phyloP scores from a whole-genome alignment of 78 protist species.

The Dictyostelium firmibasis region DNA sequence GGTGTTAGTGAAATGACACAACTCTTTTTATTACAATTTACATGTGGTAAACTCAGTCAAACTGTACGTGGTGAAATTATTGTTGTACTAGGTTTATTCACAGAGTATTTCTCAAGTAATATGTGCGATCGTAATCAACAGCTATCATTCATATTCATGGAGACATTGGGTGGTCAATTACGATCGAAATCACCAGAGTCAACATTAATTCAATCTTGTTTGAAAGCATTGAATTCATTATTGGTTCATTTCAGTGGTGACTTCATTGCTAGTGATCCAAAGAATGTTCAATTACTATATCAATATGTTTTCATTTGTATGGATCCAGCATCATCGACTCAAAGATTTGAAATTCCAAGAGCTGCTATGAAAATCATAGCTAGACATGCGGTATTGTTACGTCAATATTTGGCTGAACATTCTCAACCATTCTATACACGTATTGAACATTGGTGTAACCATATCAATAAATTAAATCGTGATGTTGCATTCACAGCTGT shows the following conservation, averaged over 20 bases:
- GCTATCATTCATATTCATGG: conserved; percentile 42
- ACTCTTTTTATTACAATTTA: conserved; percentile 34
- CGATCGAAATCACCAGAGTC: conserved; percentile 50
- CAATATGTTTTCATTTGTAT: conserved; percentile 54
- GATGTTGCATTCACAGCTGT: conserved; percentile 73
- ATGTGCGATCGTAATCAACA: conserved; percentile 53
- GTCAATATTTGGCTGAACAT: conserved; percentile 78
- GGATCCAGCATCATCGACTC: conserved; percentile 34
- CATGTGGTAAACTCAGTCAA: conserved; percentile 76
- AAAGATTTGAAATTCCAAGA: conserved; percentile 51
- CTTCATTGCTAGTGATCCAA: conserved; percentile 29
- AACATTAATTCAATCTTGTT: background rate
- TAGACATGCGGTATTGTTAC: conserved; percentile 55
- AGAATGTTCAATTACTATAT: conserved; percentile 55
- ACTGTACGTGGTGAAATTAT: conserved; percentile 63
- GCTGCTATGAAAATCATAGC: conserved; percentile 60
- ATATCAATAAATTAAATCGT: conserved; percentile 62
- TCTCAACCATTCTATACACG: conserved; percentile 13
- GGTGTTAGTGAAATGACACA: conserved; percentile 61
- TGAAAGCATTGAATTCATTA: conserved; percentile 17
- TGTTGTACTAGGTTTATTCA: conserved; percentile 49
- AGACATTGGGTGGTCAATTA: conserved; percentile 60
- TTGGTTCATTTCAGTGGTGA: conserved; percentile 54
- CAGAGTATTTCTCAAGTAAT: conserved; percentile 32
- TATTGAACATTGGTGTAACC: conserved; percentile 69